These are phyloP conservation scores for Acaromyces ingoldii DNA, from an alignment of 1,284 basidiomycete species.

Conservation along the genomic window DNA sequence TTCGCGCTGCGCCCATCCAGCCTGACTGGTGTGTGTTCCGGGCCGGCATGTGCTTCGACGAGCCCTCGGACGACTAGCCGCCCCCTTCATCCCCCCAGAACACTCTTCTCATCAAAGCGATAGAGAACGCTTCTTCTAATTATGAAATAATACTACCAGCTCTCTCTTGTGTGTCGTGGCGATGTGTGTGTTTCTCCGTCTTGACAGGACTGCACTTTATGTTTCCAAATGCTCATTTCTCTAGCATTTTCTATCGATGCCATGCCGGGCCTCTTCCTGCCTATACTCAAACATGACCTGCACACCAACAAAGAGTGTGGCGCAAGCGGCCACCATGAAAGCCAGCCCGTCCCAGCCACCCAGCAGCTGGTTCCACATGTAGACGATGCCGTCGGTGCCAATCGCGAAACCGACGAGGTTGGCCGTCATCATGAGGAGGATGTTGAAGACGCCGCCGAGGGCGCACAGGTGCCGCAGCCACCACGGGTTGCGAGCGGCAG, in stretches of 20 bases:
- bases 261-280: constrained; percentile 10
- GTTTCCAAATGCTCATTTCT: no score
- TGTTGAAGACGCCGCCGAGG: constrained; percentile 75
- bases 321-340: constrained; percentile 65
- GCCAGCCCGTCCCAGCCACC: constrained; percentile 65
- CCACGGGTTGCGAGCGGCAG: no score
- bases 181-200: no score
- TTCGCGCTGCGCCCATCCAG: constrained; percentile 67
- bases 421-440: constrained; percentile 84
- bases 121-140: no score
- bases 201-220: no score
- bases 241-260: constrained; percentile 6
- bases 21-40: constrained; percentile 65
- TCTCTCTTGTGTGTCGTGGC: no score
- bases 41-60: neutral
- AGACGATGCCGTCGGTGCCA: constrained; percentile 73
- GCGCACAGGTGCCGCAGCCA: constrained; percentile 90
- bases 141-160: no score
- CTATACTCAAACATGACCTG: constrained; percentile 79
- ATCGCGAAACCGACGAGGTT: constrained; percentile 95
- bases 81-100: no score
- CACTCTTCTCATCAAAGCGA: no score
- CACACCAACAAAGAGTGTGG: constrained; percentile 71
- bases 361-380: constrained; percentile 66
- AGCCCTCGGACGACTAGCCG: no score